phyloP scores from a whole-genome alignment of 768 basidiomycete genomes.

The Hypholoma sublateritium region DNA sequence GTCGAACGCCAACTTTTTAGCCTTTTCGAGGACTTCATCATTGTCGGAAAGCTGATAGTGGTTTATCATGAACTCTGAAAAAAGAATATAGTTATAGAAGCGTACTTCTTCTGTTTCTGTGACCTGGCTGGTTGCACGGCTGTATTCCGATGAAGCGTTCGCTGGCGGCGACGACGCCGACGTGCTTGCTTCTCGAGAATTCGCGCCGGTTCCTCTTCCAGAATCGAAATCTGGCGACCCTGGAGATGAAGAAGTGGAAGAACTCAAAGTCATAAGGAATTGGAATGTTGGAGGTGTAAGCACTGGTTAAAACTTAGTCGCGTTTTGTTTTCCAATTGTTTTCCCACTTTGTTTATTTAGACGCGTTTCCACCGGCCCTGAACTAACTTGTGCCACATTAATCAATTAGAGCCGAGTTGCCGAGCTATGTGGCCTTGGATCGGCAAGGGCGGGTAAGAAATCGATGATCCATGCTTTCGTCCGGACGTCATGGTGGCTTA shows the following conservation, averaged over 20 bases:
- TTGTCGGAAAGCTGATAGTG: slow-evolving; percentile 7
- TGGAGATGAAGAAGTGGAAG: slow-evolving; percentile 19
- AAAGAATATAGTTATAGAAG: not conserved
- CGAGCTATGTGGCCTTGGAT: too few relatives aligned
- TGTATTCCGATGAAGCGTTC: slow-evolving; percentile 22
- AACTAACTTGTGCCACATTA: not conserved
- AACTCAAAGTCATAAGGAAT: slow-evolving; percentile 19
- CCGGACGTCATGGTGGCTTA: too few relatives aligned
- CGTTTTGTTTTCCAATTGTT: slow-evolving; percentile 1
- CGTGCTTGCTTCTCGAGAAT: slow-evolving; percentile 17
- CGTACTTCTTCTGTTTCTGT: slow-evolving; percentile 8
- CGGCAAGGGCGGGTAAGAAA: too few relatives aligned
- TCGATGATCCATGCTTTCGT: too few relatives aligned
- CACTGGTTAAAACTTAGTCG: not conserved
- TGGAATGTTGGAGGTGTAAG: not conserved
- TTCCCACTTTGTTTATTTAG: not conserved
- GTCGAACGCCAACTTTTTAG: slow-evolving; percentile 2
- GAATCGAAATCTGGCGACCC: slow-evolving; percentile 11
- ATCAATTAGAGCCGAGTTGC: too few relatives aligned
- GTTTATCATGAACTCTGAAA: not conserved
- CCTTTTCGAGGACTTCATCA: slow-evolving; percentile 10
- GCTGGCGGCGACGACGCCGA: slow-evolving; percentile 20
- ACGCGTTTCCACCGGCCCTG: slow-evolving; percentile 21
- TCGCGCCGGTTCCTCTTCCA: slow-evolving; percentile 4
- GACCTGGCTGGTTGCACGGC: slow-evolving; percentile 21